A percentile compares a stretch with the other conserved stretches of the same genome.
Conservation (phyloP, 345 rosid species). For the Psidium guajava region DNA sequence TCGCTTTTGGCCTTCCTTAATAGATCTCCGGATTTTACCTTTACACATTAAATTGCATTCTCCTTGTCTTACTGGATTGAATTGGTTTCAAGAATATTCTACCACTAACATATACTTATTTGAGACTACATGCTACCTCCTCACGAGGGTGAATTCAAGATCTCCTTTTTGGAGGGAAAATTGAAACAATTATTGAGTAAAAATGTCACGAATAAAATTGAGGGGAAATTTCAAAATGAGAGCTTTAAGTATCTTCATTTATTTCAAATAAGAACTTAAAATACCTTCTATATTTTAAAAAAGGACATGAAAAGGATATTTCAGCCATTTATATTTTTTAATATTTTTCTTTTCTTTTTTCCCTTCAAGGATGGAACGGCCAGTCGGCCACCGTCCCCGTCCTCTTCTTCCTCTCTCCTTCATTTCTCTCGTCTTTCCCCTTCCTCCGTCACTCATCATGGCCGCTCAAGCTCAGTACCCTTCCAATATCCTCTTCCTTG, state of each 20-base stretch:
- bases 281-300: no score
- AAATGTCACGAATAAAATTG: no score
- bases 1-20: background rate
- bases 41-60: background rate
- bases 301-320: no score
- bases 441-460: slow-evolving; percentile 1
- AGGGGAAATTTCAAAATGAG: no score
- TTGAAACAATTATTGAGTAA: background rate
- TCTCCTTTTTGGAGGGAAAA: background rate
- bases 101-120: background rate
- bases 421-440: background rate
- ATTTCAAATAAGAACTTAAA: no score
- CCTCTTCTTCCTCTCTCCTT: background rate
- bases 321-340: no score
- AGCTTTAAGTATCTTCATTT: no score
- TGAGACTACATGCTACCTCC: background rate
- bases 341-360: no score
- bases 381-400: no score
- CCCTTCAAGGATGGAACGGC: no score
- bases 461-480: slow-evolving; percentile 40
- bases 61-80: slow-evolving; percentile 5
- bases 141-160: background rate
- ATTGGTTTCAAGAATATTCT: slow-evolving; percentile 3
- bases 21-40: background rate
- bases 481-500: slow-evolving; percentile 23